Base-by-base conservation (phyloP, 306 rosid genomes). In the Vigna reflexopilosa region DNA sequence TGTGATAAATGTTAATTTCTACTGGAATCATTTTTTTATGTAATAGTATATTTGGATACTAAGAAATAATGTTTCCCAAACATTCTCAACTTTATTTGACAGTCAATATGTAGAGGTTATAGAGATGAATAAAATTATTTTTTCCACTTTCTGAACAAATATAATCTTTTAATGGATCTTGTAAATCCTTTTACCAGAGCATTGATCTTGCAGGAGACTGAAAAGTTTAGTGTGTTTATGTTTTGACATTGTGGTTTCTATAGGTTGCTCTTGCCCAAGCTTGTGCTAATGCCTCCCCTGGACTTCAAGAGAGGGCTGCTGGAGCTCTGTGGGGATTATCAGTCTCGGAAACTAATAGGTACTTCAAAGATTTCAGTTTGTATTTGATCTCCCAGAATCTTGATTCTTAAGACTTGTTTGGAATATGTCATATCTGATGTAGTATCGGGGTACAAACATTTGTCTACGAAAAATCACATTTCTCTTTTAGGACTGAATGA, bases 241-340 rank as follows among this genome's bases (percentile, higher is more conserved):
- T 50, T 74, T 71, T 63, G 50, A 44, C 45, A 24, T 77, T 80
- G 77, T 85, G 84, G 75, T 68, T 80, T 72, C 68, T 86, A 77
- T 75, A 96, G 99, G 99, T 96, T 83, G 90, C 96, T 83, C 98
- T 96, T 54, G 99, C 99, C 45, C 99, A 93, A 83, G 86, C 97
- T 59, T 93, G 99, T 83, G 88, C 99, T 84, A 93, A 92, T 81
- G 99, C 94, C 80, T 96, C 99, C 72, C 90, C 97, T 8, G 99
- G 98, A 77, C 98, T 96, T 84, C 99, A 96, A 82, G 99, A 96
- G 88, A 90, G 99, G 85, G 99, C 99, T 70, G 99, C 99, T 50
- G 99, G 99, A 85, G 99, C 99, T 80, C 96, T 96, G 54, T 96
- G 99, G 99, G 99, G 99, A 86, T 81, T 96, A 86, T 96, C 99